A percentile compares a stretch with the other conserved stretches of the same genome.
Conservation (phyloP, 331 rosid species). For the Prunus yedoensis region DNA sequence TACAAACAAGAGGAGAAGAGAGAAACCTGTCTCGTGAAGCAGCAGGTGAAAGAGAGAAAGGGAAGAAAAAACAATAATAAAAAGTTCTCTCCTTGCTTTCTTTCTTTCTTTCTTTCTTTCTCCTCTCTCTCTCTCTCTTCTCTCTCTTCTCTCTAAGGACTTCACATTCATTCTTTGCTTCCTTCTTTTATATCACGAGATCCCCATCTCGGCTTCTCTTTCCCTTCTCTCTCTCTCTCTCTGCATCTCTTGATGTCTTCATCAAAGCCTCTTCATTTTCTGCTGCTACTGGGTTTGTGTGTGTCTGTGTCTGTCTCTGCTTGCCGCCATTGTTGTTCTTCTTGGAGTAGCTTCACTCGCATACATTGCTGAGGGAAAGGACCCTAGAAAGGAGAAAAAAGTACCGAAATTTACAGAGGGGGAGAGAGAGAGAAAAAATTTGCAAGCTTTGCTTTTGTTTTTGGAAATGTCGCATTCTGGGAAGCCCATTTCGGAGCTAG, state of each 20-base stretch:
- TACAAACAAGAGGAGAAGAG: constrained; percentile 3
- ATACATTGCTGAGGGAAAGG: constrained; percentile 42
- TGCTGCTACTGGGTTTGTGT: constrained; percentile 8
- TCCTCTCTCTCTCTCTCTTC: constrained; percentile 5
- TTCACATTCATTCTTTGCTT: constrained; percentile 94
- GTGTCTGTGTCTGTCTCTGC: neutral
- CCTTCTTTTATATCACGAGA: constrained; percentile 87
- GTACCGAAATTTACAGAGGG: neutral
- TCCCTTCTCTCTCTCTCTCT: constrained; percentile 5
- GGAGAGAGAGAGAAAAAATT: neutral
- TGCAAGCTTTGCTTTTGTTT: neutral
- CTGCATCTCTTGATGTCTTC: constrained; percentile 38
- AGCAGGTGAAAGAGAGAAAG: constrained; percentile 45
- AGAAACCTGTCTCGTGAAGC: constrained; percentile 74
- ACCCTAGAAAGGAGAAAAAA: neutral
- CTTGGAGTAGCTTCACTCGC: constrained; percentile 14
- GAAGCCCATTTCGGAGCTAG: constrained; percentile 51
- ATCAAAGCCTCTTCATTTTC: constrained; percentile 18
- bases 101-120: neutral
- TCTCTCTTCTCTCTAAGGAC: neutral
- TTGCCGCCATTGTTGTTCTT: constrained; percentile 1
- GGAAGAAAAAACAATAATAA: constrained; percentile 22
- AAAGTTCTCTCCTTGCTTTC: constrained; percentile 22
- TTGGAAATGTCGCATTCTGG: constrained; percentile 77
- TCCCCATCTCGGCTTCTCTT: constrained; percentile 63